Evolutionary conservation across 108 stramenopile species (phyloP), one percentile per base, ranked within the genome.

Genomic region (Conticribra weissflogii): DNA sequence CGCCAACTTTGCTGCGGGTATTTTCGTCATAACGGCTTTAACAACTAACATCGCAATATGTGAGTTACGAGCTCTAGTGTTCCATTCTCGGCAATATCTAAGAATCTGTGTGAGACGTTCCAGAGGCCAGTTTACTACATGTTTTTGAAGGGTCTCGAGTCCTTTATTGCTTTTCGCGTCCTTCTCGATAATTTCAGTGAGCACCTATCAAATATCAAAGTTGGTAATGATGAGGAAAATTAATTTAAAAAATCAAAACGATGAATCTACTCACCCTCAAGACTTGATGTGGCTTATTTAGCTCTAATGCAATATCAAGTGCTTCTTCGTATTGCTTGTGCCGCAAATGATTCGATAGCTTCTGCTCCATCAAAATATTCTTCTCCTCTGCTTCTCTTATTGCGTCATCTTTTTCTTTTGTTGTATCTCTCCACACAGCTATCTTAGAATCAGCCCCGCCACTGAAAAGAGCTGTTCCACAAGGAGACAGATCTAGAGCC

Each of bases 381-480:
- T 89, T 66, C 29, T 93, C 96, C 72, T 88, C 83, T 48, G 74
- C 72, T 5, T 80, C 87, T 25, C 83, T 50, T 49, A 81, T 79
- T 34, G 70, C 85, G 52, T 85, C 90, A 64, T 95, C 91, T 63
- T 84, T 76, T 67, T 94, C 82, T 27, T 71, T 79, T 1, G 98
- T 97, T 18, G 88, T 93, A 62, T 99, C 98, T 54, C 78, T 67
- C 97, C 97, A 99, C 22, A 97, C 84, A 25, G 90, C 77, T 58
- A 99, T 70, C 50, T 81, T 86, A 8, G 95, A 94, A 80, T 99
- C 97, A 12, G 90, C 94, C 5, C 97, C 97, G 22, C 96, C 97
- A 46, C 92, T 93, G 15, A 98, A 83, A 0, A 94, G 56, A 30
- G 78, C 75, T 41, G 86, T 83, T 4, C 86, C 88, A 66, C 74